Base-by-base conservation (phyloP, 2,329 filamentous ascomycete species). In the Fusarium robinianum region DNA sequence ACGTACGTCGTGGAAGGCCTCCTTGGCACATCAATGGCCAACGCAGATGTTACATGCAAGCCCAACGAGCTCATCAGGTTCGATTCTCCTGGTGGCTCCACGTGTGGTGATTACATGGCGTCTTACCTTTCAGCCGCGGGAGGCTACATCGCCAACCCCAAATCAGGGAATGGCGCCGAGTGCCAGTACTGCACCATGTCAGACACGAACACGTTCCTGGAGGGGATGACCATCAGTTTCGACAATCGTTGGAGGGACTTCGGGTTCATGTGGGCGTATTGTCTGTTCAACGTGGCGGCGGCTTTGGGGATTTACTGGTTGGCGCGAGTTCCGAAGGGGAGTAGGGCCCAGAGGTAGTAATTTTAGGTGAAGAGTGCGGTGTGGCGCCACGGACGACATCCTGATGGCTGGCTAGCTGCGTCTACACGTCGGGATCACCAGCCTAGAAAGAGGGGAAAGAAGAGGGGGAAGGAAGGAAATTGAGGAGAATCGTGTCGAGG, bases 1-100 rank as follows among this genome's bases (percentile, higher is more conserved):
- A 88, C 85, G 0, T 92, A 92, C 63, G 71, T 90, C 2, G 78
- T 89, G 22, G 76, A 78, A 27, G 84, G 81, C 1, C 77, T 92
- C 62, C 65, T 89, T 5, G 76, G 80, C 0, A 78, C 79, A 2
- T 82, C 78, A 1, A 69, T 92, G 17, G 83, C 83, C 8, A 80
- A 83, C 53, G 78, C 78, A 0, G 27, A 60, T 0, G 79, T 88
- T 15, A 56, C 62, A 2, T 92, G 88, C 64, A 78, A 83, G 1
- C 24, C 61, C 2, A 85, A 84, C 57, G 88, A 94, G 63, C 71
- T 79, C 42, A 70, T 87, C 15, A 65, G 68, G 6, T 84, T 94
- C 61, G 69, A 80, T 15, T 80, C 87, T 0, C 75, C 78, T 0
- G 43, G 60, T 1, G 73, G 72, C 7, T 50, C 67, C 44, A 85